These are phyloP conservation scores for Populus euphratica DNA, from an alignment of 345 rosid species.

Conservation along the genomic window DNA sequence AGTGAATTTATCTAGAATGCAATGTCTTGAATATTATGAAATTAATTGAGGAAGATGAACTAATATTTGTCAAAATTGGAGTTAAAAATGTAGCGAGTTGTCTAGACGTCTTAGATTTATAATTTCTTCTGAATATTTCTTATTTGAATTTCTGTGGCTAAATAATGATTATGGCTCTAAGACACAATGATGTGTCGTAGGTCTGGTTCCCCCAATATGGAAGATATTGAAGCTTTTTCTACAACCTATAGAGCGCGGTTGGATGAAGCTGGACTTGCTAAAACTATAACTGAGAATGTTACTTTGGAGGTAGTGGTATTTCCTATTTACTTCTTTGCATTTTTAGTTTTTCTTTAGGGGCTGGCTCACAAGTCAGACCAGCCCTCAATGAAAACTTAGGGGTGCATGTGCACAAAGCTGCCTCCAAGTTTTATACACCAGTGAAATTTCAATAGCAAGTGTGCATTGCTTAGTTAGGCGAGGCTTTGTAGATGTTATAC, in stretches of 20 bases:
- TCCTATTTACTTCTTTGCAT: background rate
- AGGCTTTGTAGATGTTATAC: background rate
- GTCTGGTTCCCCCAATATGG: slow-evolving; percentile 73
- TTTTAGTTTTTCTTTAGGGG: no score
- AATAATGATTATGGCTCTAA: slow-evolving; percentile 8
- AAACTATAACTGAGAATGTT: slow-evolving; percentile 57
- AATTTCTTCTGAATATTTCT: no score
- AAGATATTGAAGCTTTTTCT: slow-evolving; percentile 77
- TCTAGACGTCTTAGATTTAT: no score
- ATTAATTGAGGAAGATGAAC: no score
- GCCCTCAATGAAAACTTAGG: no score
- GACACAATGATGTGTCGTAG: slow-evolving; percentile 25
- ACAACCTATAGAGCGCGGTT: slow-evolving; percentile 49
- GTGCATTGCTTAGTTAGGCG: background rate
- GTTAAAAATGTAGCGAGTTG: no score
- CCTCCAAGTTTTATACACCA: background rate
- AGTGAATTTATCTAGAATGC: background rate
- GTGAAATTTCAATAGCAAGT: background rate
- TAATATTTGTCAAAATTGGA: no score
- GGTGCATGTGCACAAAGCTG: background rate
- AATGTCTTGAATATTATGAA: background rate
- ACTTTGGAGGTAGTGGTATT: slow-evolving; percentile 54
- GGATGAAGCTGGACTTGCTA: slow-evolving; percentile 68
- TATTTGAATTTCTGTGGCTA: no score
- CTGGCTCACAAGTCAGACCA: no score